phyloP scores from a whole-genome alignment of 176 grass and related monocot genomes.

The Carex cristatella region DNA sequence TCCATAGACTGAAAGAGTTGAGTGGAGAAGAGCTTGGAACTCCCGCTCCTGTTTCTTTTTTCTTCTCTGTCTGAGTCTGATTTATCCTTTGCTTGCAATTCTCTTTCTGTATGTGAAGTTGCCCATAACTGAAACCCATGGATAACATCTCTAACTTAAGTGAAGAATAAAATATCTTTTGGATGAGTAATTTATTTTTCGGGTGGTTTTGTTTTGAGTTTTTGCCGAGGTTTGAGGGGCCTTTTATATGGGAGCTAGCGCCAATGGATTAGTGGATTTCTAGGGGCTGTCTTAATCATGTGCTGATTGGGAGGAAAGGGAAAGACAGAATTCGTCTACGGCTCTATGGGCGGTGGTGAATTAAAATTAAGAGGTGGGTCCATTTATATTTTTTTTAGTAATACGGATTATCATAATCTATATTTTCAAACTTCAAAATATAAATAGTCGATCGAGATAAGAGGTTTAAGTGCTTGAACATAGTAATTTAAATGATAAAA shows the following conservation, averaged over 20 bases:
- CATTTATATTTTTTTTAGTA: too few relatives aligned
- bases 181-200: neutral
- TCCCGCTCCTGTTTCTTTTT: neutral
- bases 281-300: neutral
- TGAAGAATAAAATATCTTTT: neutral
- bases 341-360: neutral
- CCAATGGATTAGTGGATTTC: neutral
- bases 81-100: constrained; percentile 22
- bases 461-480: too few relatives aligned
- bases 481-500: too few relatives aligned
- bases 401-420: too few relatives aligned
- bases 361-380: too few relatives aligned
- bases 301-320: neutral
- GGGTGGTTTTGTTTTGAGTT: neutral
- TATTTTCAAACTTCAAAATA: too few relatives aligned
- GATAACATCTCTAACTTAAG: constrained; percentile 10
- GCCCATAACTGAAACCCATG: constrained; percentile 29
- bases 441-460: too few relatives aligned
- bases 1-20: neutral
- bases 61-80: constrained; percentile 12
- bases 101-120: constrained; percentile 30
- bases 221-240: neutral
- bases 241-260: neutral
- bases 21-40: constrained; percentile 13
- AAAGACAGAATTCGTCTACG: neutral